These are phyloP conservation scores for Magnaporthiopsis incrustans DNA, from an alignment of 2,329 filamentous ascomycete genomes.

Conservation along the genomic window DNA sequence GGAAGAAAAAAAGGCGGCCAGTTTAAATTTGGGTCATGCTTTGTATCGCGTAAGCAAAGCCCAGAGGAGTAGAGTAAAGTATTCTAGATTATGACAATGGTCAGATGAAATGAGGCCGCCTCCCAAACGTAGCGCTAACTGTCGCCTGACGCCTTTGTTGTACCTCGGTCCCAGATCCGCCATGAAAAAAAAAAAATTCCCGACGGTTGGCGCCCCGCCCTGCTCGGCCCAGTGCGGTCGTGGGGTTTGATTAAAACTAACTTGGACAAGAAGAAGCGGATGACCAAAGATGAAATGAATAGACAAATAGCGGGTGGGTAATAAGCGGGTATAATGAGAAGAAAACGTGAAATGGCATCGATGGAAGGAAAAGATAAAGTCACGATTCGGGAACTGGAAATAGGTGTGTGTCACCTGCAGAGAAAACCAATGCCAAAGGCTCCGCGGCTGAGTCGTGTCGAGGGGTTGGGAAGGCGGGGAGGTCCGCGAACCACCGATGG, in stretches of 20 bases:
- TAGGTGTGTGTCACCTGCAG: not conserved
- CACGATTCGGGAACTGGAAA: not conserved
- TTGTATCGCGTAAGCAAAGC: too few species aligned
- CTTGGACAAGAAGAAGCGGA: not conserved
- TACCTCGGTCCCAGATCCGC: not conserved
- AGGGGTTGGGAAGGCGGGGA: not conserved
- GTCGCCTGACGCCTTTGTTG: not conserved
- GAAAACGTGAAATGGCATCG: not conserved
- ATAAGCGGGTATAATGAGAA: too few species aligned
- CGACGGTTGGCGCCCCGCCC: too few species aligned
- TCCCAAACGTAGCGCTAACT: not conserved
- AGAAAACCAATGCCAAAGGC: not conserved
- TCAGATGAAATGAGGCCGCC: too few species aligned
- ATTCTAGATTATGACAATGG: too few species aligned
- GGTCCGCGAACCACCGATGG: not conserved
- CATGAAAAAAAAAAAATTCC: not conserved
- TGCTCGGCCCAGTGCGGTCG: too few species aligned
- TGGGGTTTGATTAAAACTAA: too few species aligned
- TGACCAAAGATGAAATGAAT: not conserved
- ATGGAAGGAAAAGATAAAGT: not conserved
- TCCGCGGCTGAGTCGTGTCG: not conserved
- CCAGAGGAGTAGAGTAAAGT: too few species aligned
- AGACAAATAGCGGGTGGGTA: not conserved
- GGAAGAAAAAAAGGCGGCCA: too few species aligned
- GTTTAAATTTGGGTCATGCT: too few species aligned